Evolutionary conservation across 176 grass and related monocot species (phyloP), one percentile per base, ranked within the genome.

Genomic region (Oropetium thomaeum): DNA sequence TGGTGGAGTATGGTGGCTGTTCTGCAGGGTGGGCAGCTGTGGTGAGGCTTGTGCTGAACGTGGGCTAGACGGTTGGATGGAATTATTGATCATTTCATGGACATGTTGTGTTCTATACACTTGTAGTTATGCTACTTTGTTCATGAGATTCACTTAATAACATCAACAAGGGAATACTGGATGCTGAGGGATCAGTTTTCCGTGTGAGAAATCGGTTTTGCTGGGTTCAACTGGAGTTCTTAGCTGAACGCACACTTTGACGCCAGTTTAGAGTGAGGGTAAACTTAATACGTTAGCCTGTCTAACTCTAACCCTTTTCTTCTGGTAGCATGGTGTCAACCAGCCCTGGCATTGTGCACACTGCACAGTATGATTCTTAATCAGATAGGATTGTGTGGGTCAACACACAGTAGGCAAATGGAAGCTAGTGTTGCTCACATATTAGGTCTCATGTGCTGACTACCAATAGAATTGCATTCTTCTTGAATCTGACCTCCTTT

Each of bases 21-120:
- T 65, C 51, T 58, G 65, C 76, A 20, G 44, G 28, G 17, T 28
- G 5, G 40, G 35, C 60, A 25, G 17, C 12, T 66, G 76, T 22
- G 60, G 31, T 10, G 70, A 58, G 8, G 17, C 17, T 67, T 58
- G 59, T 10, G 48, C 8, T 73, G 47, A 73, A 80, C 1, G 9
- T 52, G 32, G 59, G 14, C 38, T 7, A 9, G 10, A 3, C 16
- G 37, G 20, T 76, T 27, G 8, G 62, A 22, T 27, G 48, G 59
- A 73, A 17, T 39, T 42, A 19, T 30, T 29, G 57, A 70, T 76
- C 27, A 65, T 86, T 57, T 30, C 15, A 19, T 61, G 17, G 19
- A 20, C 25, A 52, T 70, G 26, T 51, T 17, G 67, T 61, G 61
- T 30, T 74, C 61, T 0, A 57, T 57, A 52, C 8, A 52, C n/a